A percentile compares a stretch with the other conserved stretches of the same genome.
These are phyloP conservation scores for Stachybotrys chlorohalonatus DNA, from an alignment of 2,329 filamentous ascomycete genomes.

Conservation along the genomic window DNA sequence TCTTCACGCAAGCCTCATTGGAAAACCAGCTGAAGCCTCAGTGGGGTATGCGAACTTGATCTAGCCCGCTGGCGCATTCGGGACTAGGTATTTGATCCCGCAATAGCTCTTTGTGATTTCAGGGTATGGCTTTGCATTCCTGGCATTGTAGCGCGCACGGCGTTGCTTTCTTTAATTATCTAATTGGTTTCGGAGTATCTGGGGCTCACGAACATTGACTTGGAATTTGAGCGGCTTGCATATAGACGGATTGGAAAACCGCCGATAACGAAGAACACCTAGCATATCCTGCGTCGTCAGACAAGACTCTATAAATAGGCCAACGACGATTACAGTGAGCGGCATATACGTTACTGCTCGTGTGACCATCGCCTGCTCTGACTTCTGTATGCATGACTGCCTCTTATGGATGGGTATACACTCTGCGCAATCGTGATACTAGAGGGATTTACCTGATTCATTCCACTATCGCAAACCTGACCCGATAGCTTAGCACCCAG, in stretches of 20 bases:
- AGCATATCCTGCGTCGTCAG: not conserved
- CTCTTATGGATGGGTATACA: too few species aligned
- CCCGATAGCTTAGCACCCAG: too few species aligned
- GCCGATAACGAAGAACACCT: not conserved
- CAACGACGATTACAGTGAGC: not conserved
- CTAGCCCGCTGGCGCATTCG: not conserved
- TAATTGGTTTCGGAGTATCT: conserved; percentile 16
- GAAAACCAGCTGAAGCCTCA: conserved; percentile 49
- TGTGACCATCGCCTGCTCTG: too few species aligned
- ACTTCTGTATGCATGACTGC: too few species aligned
- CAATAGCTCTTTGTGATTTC: not conserved
- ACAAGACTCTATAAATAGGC: not conserved
- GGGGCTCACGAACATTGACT: conserved; percentile 17
- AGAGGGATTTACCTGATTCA: too few species aligned
- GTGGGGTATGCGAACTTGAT: conserved; percentile 44
- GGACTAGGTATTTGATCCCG: not conserved
- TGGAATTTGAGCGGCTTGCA: conserved; percentile 19
- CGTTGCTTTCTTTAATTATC: conserved; percentile 12
- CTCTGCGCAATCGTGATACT: too few species aligned
- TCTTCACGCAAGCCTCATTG: conserved; percentile 67
- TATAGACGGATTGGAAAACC: conserved; percentile 23
- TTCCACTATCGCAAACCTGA: too few species aligned
- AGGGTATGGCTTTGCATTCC: conserved; percentile 7
- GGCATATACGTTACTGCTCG: not conserved
- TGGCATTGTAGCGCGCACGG: conserved; percentile 17